Base-by-base conservation (phyloP, 1,284 basidiomycete species). In the Exobasidium rhododendri region DNA sequence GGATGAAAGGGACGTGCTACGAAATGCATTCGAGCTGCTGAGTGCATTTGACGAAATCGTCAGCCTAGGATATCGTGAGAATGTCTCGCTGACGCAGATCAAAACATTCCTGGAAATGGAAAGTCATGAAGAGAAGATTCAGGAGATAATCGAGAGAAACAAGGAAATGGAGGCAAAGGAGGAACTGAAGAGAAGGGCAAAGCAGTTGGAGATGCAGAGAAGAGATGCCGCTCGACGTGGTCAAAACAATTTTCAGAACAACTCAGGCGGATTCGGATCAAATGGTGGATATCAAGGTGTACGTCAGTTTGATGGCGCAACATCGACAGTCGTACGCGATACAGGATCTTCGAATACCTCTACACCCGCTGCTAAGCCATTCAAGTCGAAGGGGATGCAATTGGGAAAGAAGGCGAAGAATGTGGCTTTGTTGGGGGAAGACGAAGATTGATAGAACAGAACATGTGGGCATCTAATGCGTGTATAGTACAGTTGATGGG, bases 141-240 rank as follows among this genome's bases (percentile, higher is more conserved):
- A 98, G 80, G 96, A 98, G 75, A 98, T 98, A 80, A 99, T 98
- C 73, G 91, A 93, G 22, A 85, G 90, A 87, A 98, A 98, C 85
- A 98, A 98, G 83, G 94, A 98, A 82, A 91, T 92, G 24, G 96
- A 99, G 79, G 96, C 96, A 3, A 98, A 98, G 81, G 96, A 99
- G 81, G 96, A 97, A 80, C 89, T 99, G 78, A 98, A 97, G 81
- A 88, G 96, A 56, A 88, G 94, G 45, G 94, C 96, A 2, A 96
- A 97, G 81, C 94, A 97, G 80, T 88, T 99, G 71, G 96, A 99
- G 81, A 91, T 97, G 87, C 96, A 98, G 80, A 87, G 94, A 46
- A 85, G 94, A 51, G 77, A 79, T 32, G 77, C 76, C 1, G 69
- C 74, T n/a, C 66, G 77, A 45, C 68, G 77, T 30, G 70, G 72